Evolutionary conservation across 805 yeast genomes (phyloP), one percentile per base, ranked within the genome.

Genomic region (Lipomyces anomalus): DNA sequence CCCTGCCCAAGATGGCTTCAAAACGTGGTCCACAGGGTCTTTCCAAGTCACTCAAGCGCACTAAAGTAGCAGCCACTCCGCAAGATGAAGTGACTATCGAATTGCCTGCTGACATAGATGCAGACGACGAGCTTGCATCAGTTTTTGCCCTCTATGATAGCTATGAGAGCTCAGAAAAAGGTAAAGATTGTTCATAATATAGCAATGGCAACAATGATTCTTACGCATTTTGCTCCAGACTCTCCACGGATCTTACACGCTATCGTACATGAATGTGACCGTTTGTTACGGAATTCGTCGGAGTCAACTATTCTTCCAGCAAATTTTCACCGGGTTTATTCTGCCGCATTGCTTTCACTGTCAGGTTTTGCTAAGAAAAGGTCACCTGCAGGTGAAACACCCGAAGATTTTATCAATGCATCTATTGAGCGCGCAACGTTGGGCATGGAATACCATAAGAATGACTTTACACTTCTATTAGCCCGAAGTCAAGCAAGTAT

Each of bases 251-350:
- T 67, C 7, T 59, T 67, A 17, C 56, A 88, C 58, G 97, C 96
- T 21, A 73, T 89, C 3, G 75, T 90, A n/a, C 95, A 89, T 57
- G 97, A 90, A 61, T 84, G 95, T 67, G 96, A 90, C 59, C 67
- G 94, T 40, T 62, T 87, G 28, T 69, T 88, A 53, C 53, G 67
- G 22, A 55, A 58, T 29, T 51, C 62, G 3, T 58, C 62, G 37
- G 48, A 53, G 18, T 7, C 32, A 50, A 57, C 38, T 6, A 32
- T 38, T 2, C 50, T 65, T 9, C 60, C 66, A 4, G 66, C 68
- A 5, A 57, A 59, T 53, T 84, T 88, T 61, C 82, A 84, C 59
- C 68, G 82, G 4, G 76, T 84, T 24, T 90, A 88, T 63, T 89
- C 87, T 0, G 66, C 78, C 37, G 81, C 95, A 0, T 59, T 68